Conservation (phyloP, 2,329 filamentous ascomycete genomes). For the Bipolaris victoriae region DNA sequence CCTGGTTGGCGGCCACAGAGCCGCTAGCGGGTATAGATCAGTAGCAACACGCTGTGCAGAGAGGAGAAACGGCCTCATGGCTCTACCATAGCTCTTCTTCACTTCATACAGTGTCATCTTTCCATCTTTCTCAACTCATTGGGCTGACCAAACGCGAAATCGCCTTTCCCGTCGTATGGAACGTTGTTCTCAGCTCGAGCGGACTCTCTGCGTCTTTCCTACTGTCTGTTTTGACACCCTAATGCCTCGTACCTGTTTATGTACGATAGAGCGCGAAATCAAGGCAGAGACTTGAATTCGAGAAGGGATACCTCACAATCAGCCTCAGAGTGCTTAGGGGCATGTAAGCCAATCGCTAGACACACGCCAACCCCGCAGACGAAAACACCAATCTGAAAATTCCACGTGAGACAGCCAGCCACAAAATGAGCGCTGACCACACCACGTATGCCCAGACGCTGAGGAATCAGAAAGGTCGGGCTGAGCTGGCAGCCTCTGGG, state of each 20-base stretch:
- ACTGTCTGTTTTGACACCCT: neutral
- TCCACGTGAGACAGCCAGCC: constrained; percentile 1
- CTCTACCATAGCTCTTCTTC: no score
- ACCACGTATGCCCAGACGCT: constrained; percentile 36
- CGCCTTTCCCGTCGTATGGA: neutral
- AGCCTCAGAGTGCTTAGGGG: neutral
- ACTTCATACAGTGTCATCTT: no score
- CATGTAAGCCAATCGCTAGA: neutral
- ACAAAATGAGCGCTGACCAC: constrained; percentile 27
- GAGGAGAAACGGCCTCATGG: no score
- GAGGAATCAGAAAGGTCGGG: constrained; percentile 30
- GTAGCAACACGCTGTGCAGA: no score
- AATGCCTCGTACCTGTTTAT: neutral
- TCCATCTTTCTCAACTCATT: no score
- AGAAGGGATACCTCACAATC: neutral
- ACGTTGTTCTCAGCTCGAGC: neutral
- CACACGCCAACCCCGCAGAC: neutral
- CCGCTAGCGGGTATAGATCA: neutral
- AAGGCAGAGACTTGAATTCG: no score
- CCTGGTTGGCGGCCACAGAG: neutral
- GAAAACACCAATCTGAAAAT: neutral
- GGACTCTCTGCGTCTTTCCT: neutral
- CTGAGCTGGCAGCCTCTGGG: constrained; percentile 1
- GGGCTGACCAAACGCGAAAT: neutral
- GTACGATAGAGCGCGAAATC: neutral